A percentile compares a stretch with the other conserved stretches of the same genome.
These are phyloP conservation scores for Diplogelasinospora grovesii DNA, from an alignment of 495 filamentous ascomycete genomes.

Conservation along the genomic window DNA sequence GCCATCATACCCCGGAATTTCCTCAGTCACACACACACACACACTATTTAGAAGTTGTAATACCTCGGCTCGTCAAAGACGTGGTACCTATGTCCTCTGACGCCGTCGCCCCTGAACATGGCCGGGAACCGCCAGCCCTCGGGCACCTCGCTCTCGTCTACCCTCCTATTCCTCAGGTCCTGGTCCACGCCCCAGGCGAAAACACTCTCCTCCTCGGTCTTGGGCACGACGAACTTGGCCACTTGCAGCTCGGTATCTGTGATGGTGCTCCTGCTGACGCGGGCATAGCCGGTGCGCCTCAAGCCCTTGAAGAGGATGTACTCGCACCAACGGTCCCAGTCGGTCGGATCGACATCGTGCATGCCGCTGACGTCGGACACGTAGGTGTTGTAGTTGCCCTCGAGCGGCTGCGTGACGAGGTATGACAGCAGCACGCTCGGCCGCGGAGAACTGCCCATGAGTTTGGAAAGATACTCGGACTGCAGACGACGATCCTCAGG, in stretches of 20 bases:
- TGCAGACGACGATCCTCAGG: slow-evolving; percentile 88
- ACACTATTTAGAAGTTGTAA: slow-evolving; percentile 38
- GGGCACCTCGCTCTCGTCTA: slow-evolving; percentile 62
- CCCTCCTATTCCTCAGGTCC: slow-evolving; percentile 28
- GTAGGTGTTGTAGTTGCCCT: slow-evolving; percentile 97
- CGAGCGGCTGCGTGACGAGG: slow-evolving; percentile 78
- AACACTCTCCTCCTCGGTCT: slow-evolving; percentile 52
- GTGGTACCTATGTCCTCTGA: slow-evolving; percentile 87
- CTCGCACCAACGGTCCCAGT: slow-evolving; percentile 99
- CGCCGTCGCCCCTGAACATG: slow-evolving; percentile 78
- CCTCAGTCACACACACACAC: too few relatives aligned
- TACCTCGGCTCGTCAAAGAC: slow-evolving; percentile 94
- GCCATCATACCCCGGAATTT: background rate
- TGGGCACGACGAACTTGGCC: slow-evolving; percentile 88
- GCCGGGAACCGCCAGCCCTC: slow-evolving; percentile 77
- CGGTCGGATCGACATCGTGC: slow-evolving; percentile 87
- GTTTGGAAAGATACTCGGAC: slow-evolving; percentile 73
- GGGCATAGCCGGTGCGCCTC: slow-evolving; percentile 79
- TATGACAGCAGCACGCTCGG: slow-evolving; percentile 86
- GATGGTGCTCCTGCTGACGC: slow-evolving; percentile 82
- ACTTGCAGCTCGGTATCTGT: slow-evolving; percentile 98
- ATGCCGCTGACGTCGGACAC: slow-evolving; percentile 82
- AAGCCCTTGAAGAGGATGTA: slow-evolving; percentile 95
- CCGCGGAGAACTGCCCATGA: slow-evolving; percentile 79
- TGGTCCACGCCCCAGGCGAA: slow-evolving; percentile 27